Evolutionary conservation across 148 eudicot species (phyloP), one percentile per base, ranked within the genome.

Genomic region (Fagopyrum esculentum): DNA sequence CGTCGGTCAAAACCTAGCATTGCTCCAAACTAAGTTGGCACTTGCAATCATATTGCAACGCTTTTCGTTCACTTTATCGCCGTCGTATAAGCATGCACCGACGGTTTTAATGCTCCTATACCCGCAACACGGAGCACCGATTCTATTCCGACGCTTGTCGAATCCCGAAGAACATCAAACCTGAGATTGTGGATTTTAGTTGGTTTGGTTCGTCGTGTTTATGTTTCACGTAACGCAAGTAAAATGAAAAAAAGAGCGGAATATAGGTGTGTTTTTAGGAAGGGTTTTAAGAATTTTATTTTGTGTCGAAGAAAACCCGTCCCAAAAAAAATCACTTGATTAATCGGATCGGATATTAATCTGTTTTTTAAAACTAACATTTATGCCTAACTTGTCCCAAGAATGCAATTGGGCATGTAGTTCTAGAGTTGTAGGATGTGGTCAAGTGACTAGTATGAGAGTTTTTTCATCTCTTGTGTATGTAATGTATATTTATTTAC

Each of bases 111-210:
- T 91, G 95, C 89, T 94, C 40, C 87, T 94, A 0, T 83, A 91
- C 79, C 97, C 98, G 4, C 98, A 94, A 77, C 83, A 91, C 11
- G 98, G 98, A 0, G 98, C 98, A 0, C 98, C 97, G 6, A 74
- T 94, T 72, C 61, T 91, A 43, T 94, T 94, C 9, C 82, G 83
- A 70, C 84, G 68, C 57, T 46, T 89, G 81, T 69, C 64, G 0
- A 56, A 78, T 15, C 74, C 64, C 7, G 13, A 77, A 50, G 75
- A 55, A 29, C 59, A 30, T 10, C 30, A 35, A 15, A 6, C 43
- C 9, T 5, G 9, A 63, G 45, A 10, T 63, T 63, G 30, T 26
- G 63, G 30, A 17, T 57, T 22, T 57, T 57, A 22, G 30, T 17
- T 9, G 66, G 40, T 15, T 52, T 52, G 57, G 30, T 57, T 56